These are phyloP conservation scores for Salvia miltiorrhiza DNA, from an alignment of 257 asterid genomes.

Conservation along the genomic window DNA sequence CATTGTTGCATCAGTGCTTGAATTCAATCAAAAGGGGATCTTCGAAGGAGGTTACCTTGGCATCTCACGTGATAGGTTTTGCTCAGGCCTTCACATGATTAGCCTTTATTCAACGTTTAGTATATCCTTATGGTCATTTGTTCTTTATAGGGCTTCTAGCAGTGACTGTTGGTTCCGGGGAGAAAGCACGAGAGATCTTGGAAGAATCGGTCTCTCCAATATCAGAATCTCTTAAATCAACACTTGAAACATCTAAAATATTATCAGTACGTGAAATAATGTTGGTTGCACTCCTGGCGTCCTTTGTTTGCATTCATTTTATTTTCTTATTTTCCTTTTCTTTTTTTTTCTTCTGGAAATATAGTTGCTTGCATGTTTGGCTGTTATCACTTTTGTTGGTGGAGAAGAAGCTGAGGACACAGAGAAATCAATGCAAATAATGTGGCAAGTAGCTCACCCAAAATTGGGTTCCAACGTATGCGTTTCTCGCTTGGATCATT, in stretches of 20 bases:
- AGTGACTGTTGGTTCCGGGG: conserved; percentile 87
- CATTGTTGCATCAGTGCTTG: conserved; percentile 75
- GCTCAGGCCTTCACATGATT: not conserved
- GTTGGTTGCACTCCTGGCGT: not conserved
- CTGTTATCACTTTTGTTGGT: conserved; percentile 82
- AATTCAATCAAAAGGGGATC: conserved; percentile 85
- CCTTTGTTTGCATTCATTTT: not conserved
- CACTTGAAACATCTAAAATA: conserved; percentile 54
- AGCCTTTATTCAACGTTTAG: not conserved
- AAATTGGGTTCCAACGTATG: conserved; percentile 92
- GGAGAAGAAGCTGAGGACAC: conserved; percentile 81
- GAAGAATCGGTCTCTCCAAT: conserved; percentile 76
- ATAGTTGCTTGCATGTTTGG: conserved; percentile 89
- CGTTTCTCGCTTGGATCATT: not conserved
- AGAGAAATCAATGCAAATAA: conserved; percentile 82
- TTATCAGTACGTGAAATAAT: conserved; percentile 46
- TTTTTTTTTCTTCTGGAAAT: not conserved
- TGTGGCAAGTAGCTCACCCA: conserved; percentile 96
- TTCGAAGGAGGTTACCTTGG: conserved; percentile 81
- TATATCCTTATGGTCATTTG: not conserved
- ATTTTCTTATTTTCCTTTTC: not conserved
- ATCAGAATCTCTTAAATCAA: conserved; percentile 79
- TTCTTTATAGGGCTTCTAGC: conserved; percentile 62
- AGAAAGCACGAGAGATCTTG: conserved; percentile 77
- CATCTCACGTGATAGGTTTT: conserved; percentile 80